These are phyloP conservation scores for Orbilia blumenaviensis DNA, from an alignment of 2,329 filamentous ascomycete species.

Conservation along the genomic window DNA sequence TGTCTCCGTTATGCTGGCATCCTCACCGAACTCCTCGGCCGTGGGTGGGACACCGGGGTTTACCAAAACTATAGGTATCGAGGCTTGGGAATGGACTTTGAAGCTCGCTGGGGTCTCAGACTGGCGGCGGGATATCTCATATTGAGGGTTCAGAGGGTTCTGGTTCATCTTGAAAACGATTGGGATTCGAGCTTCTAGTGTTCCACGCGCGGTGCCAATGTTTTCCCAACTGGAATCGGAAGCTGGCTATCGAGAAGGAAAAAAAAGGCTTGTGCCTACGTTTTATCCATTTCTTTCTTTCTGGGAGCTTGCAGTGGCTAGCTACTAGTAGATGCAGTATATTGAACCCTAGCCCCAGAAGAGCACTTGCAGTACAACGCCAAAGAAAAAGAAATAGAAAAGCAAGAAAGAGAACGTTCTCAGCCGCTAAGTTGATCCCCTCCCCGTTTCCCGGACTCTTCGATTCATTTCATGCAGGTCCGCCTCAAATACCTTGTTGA, in stretches of 20 bases:
- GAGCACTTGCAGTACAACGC: not conserved
- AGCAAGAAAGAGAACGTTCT: not conserved
- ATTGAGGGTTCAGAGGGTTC: conserved; percentile 6
- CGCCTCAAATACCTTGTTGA: not conserved
- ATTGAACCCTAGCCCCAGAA: too few relatives aligned
- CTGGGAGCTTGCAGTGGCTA: not conserved
- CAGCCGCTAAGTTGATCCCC: not conserved
- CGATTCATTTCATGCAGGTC: conserved; percentile 8
- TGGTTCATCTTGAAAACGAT: not conserved
- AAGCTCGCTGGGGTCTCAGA: not conserved
- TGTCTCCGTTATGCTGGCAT: conserved; percentile 1
- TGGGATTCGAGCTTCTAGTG: not conserved
- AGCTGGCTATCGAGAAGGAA: too few relatives aligned
- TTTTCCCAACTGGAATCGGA: not conserved
- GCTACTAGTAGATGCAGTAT: too few relatives aligned
- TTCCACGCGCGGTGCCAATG: not conserved
- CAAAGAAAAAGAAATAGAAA: not conserved
- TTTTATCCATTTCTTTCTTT: conserved; percentile 9
- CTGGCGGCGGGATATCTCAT: not conserved
- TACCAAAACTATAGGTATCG: not conserved
- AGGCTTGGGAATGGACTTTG: not conserved
- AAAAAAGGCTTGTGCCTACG: not conserved
- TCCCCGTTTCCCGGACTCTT: not conserved
- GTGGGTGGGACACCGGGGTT: not conserved
- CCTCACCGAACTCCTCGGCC: not conserved